Conservation (phyloP, 306 rosid genomes). For the Prunus salicina region DNA sequence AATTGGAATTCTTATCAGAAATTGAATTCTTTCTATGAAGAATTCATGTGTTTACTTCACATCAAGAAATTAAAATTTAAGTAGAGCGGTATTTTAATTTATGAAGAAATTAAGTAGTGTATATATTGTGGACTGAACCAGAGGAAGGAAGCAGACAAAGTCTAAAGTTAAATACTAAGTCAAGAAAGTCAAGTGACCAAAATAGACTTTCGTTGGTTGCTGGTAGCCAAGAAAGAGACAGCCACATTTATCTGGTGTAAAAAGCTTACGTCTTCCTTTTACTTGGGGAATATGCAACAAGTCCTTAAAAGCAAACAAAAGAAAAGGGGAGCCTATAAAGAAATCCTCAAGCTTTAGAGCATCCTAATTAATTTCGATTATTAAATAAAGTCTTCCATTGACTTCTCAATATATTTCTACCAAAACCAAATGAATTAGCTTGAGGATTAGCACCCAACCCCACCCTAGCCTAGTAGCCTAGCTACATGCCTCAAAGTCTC, state of each 20-base stretch:
- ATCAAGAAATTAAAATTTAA: too few relatives aligned
- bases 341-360: neutral
- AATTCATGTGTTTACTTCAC: too few relatives aligned
- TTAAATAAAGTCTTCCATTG: constrained; percentile 2
- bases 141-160: neutral
- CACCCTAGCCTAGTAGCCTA: neutral
- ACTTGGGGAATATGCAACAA: neutral
- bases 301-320: neutral
- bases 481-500: neutral
- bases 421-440: neutral
- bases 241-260: neutral
- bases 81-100: rapidly evolving
- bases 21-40: too few relatives aligned
- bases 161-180: neutral
- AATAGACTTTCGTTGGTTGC: neutral
- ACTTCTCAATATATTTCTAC: neutral
- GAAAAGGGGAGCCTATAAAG: neutral
- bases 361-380: neutral
- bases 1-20: too few relatives aligned
- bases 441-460: neutral
- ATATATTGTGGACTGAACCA: neutral
- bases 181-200: constrained; percentile 1
- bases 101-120: too few relatives aligned
- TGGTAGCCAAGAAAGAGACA: neutral
- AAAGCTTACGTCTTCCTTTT: neutral